Base-by-base conservation (phyloP, 805 yeast genomes). In the Candida easanensis region DNA sequence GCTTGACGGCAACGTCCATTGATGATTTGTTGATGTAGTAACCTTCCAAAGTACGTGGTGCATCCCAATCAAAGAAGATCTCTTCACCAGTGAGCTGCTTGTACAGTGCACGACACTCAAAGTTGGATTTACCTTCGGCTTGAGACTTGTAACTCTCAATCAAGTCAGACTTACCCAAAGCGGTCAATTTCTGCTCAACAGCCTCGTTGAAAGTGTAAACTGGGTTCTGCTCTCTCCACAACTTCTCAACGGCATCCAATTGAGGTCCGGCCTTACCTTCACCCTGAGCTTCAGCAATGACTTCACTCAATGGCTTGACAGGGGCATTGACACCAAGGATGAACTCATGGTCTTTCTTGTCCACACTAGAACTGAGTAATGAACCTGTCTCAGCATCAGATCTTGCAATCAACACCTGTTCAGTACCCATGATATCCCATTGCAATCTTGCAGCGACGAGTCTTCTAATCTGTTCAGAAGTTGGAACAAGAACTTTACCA, bases 371-470 rank as follows among this genome's bases (percentile, higher is more conserved):
- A 38, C 75, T 71, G 33, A 80, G 57, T 40, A 80, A 63, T 26
- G 69, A 73, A 14, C 77, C 77, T 33, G 77, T 71, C 54, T 77
- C 79, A 8, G 82, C 72, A 55, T 80, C 85, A 3, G 82, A 75
- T 47, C 85, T 65, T 2, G 85, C 82, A 62, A 80, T 79, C 16
- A 79, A 57, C 51, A 79, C 59, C 58, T 77, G 80, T 41, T 73
- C 74, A 3, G 77, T 61, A 9, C 79, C 79, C 84, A 79, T 77
- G 21, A 80, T 62, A 58, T 79, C 85, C 81, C 82, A 76, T 53
- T 79, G 85, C 53, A 79, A 62, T 51, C 85, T 68, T 1, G 82
- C 72, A 5, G 84, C 82, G 28, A 74, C 58, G 30, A 79, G 58
- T 38, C 85, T 62, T 33, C 78, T 63, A 18, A 80, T 57, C 45